phyloP scores from a whole-genome alignment of 2,329 filamentous ascomycete genomes.

The Colletotrichum ledebouriae region DNA sequence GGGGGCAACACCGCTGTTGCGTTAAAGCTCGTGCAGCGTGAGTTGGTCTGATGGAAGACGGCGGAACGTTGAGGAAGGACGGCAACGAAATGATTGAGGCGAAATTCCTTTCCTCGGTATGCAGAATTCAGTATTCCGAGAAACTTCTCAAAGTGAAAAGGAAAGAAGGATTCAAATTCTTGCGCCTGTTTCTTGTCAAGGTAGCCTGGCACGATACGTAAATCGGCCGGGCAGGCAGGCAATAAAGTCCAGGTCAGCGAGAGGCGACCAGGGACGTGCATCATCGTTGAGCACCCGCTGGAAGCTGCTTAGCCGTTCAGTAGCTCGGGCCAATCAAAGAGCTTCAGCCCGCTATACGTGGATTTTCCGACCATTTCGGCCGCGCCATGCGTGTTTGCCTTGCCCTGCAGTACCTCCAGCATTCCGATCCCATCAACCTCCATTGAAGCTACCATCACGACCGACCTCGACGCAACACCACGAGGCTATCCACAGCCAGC shows the following conservation, averaged over 20 bases:
- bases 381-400: constrained; percentile 61
- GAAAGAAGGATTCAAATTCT: too few relatives aligned
- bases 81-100: neutral
- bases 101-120: neutral
- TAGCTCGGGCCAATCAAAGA: constrained; percentile 44
- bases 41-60: constrained; percentile 29
- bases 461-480: constrained; percentile 27
- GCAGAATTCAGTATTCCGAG: neutral
- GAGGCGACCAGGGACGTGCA: constrained; percentile 41
- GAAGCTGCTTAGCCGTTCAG: constrained; percentile 27
- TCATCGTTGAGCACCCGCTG: constrained; percentile 28
- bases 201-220: constrained; percentile 11
- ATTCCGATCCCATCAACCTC: constrained; percentile 46
- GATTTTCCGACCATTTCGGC: constrained; percentile 46
- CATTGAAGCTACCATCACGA: constrained; percentile 43
- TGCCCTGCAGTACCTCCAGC: constrained; percentile 46
- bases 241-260: constrained; percentile 16
- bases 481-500: constrained; percentile 25
- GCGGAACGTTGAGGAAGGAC: constrained; percentile 23
- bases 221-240: constrained; percentile 44
- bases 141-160: too few relatives aligned
- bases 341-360: constrained; percentile 37
- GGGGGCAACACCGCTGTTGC: constrained; percentile 29
- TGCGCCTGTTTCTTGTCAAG: neutral
- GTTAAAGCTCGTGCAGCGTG: constrained; percentile 22